Evolutionary conservation across 2,329 filamentous ascomycete species (phyloP), one percentile per base, ranked within the genome.

Genomic region (Fusarium pseudoanthophilum): DNA sequence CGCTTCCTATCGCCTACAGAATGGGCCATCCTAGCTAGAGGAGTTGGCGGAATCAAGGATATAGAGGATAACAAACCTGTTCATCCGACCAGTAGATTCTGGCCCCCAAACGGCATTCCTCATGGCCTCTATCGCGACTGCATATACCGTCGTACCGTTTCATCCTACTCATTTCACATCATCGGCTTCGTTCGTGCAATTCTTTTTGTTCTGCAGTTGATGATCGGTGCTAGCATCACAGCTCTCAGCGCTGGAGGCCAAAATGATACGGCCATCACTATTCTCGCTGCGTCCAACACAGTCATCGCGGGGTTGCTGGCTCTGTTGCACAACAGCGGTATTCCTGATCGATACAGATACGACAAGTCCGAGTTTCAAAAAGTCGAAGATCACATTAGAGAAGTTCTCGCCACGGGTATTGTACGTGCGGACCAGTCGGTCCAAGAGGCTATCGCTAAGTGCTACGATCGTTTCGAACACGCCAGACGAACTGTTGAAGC

Each of bases 281-380:
- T 84, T n/a, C 82, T 88, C 13, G 87, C 85, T 2, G 86, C 85
- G 11, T 73, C 83, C 64, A 88, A 88, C 75, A 89, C 87, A 1
- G 78, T 87, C 61, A 81, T 84, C 45, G 85, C 87, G 13, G 87
- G 87, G 4, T 74, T 88, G 11, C 80, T 89, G 9, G 87, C 86
- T 6, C 79, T 88, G 21, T 73, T 89, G 64, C 86, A 88, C 78
- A 88, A 88, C 75, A 88, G 85, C 66, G 87, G 87, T 3, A 75
- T 89, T 24, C 87, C 87, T 5, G 85, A 88, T 67, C 80, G 86
- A 13, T 88, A 88, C 71, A 82, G 86, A 34, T 84, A 83, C 56
- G 83, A 88, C 74, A 84, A 83, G 72, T 82, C 83, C 34, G 85
- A 88, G 74, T 88, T 87, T 73, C 81, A 82, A 59, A 82, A 84